Conservation (phyloP, 1,284 basidiomycete species). For the Irpex sp. region DNA sequence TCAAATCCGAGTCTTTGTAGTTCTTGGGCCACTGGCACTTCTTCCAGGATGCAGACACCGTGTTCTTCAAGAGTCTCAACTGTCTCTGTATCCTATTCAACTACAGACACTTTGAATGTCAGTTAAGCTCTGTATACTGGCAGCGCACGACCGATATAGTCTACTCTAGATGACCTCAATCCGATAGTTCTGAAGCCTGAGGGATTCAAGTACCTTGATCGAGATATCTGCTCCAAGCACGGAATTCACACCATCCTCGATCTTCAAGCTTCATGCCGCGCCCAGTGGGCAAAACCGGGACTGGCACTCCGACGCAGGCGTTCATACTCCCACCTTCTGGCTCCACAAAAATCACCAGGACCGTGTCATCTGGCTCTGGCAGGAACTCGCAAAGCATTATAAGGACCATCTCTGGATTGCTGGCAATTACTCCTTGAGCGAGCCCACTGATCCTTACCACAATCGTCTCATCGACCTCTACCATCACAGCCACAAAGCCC, state of each 20-base stretch:
- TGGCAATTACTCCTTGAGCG: constrained; percentile 73
- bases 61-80: constrained; percentile 67
- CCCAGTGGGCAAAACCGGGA: constrained; percentile 60
- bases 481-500: constrained; percentile 54
- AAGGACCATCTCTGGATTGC: constrained; percentile 54
- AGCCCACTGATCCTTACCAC: constrained; percentile 59
- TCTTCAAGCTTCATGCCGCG: constrained; percentile 55
- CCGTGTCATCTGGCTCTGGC: constrained; percentile 65
- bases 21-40: constrained; percentile 79
- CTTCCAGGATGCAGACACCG: constrained; percentile 64
- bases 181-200: constrained; percentile 54
- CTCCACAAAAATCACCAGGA: constrained; percentile 74
- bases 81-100: constrained; percentile 67
- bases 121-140: background rate
- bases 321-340: constrained; percentile 62
- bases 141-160: background rate
- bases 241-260: constrained; percentile 60
- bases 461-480: constrained; percentile 54
- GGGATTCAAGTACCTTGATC: constrained; percentile 63
- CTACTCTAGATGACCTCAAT: constrained; percentile 50
- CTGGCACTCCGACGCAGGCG: constrained; percentile 51
- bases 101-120: constrained; percentile 60
- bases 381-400: constrained; percentile 61
- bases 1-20: constrained; percentile 26
- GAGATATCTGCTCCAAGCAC: constrained; percentile 52